phyloP scores from a whole-genome alignment of 2,329 filamentous ascomycete genomes.

The Ciborinia camelliae region DNA sequence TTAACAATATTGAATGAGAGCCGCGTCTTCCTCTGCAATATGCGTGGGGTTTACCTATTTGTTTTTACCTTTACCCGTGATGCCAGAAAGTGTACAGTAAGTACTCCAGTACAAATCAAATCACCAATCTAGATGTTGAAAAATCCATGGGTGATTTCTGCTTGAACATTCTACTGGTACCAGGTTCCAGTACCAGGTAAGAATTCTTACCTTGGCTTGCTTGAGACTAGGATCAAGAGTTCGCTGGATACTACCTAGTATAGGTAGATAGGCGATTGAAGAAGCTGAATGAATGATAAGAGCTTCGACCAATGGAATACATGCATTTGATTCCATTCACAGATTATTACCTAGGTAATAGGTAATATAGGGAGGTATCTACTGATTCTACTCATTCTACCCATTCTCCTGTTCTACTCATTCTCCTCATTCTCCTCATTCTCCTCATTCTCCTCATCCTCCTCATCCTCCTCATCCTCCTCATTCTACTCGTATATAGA shows the following conservation, averaged over 20 bases:
- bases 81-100: neutral
- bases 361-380: too few relatives aligned
- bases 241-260: too few relatives aligned
- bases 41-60: conserved; percentile 7
- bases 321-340: neutral
- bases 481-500: neutral
- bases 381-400: too few relatives aligned
- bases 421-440: too few relatives aligned
- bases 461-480: too few relatives aligned
- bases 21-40: conserved; percentile 4
- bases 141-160: conserved; percentile 2
- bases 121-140: neutral
- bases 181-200: too few relatives aligned
- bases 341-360: too few relatives aligned
- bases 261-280: conserved; percentile 12
- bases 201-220: too few relatives aligned
- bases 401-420: too few relatives aligned
- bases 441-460: too few relatives aligned
- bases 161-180: neutral
- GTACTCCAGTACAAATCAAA: too few relatives aligned
- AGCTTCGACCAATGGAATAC: conserved; percentile 25
- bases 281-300: conserved; percentile 27
- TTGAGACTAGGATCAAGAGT: too few relatives aligned
- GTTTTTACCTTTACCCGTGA: neutral
- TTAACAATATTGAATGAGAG: conserved; percentile 12